Base-by-base conservation (phyloP, 345 rosid species). In the Alliaria petiolata region DNA sequence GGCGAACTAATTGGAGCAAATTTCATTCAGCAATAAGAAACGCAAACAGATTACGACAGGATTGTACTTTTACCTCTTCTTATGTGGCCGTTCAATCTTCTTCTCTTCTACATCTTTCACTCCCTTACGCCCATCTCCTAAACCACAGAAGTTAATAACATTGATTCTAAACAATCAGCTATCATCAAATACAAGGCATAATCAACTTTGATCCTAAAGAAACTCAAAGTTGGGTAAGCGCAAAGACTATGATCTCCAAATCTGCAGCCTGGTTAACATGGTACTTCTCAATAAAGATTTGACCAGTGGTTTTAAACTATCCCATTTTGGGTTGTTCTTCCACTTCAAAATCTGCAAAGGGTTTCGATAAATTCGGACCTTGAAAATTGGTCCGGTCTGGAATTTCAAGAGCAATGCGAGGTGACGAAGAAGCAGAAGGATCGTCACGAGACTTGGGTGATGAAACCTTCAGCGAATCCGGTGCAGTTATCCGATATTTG, bases 231-330 rank as follows among this genome's bases (percentile, higher is more conserved):
- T 76, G 82, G 65, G 76, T 68, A 67, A 91, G 72, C 35, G 83
- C 60, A 75, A 89, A 88, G 65, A 81, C 79, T 64, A 86, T 72
- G 40, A 88, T 84, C 73, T 85, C 82, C 4, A 86, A 78, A 74
- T 89, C 95, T 7, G 88, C 71, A 66, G 86, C 81, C 79, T 88
- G 86, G 65, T 84, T 81, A 59, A 88, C 80, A 66, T 35, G 52
- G 95, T 95, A 72, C 89, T 95, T 69, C 87, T 81, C 56, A 91
- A 60, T 69, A 81, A 95, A 56, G 91, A 91, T 74, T 86, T 91
- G 61, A 91, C 55, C 70, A 86, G 76, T 8, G 97, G 97, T 77
- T 83, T 86, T 58, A 80, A 33, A 67, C 69, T 78, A 83, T 88
- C 83, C 96, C 96, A 85, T 68, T 86, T 87, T 53, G 87, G 54